Evolutionary conservation across 176 grass and related monocot genomes (phyloP), one percentile per base, ranked within the genome.

Genomic region (Carex littledalei): DNA sequence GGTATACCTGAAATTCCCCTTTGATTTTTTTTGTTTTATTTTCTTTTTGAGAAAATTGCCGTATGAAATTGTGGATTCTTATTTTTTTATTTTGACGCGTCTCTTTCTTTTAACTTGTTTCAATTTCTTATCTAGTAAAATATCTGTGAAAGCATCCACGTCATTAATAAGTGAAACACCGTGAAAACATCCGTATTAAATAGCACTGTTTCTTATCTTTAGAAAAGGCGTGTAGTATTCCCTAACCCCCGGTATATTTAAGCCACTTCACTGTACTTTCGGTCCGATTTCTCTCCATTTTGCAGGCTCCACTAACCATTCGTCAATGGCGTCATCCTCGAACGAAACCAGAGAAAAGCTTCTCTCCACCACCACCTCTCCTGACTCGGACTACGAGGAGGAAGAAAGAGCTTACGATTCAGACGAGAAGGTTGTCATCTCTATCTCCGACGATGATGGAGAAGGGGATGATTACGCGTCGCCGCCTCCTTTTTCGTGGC

Each of bases 341-440:
- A 20, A 34, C 41, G 81, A 68, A 34, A 32, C 63, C 1, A 83
- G 8, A 35, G 87, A 72, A 29, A 80, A 78, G 65, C 72, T 68
- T 11, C 83, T 85, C 15, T 71, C 39, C 4, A 6, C 1, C 74
- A 6, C 76, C 74, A 6, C 76, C 3, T 60, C 65, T 55, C 13
- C 12, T 11, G 39, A 15, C 11, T 7, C 8, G 3, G 65, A 57
- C 18, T 24, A 50, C 15, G 13, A 47, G 17, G 32, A 52, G 2
- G 87, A 89, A 34, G 88, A 89, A 58, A 53, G 78, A 16, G 88
- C 88, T 4, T 89, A 84, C 61, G 84, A 86, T 39, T 86, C 88
- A 21, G 88, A 89, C 34, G 79, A 89, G 79, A 89, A 89, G 84
- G 52, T 89, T 67, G 84, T 50, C 4, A 83, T 89, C 67, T 13